phyloP scores from a whole-genome alignment of 768 basidiomycete species.

The Tylopilus balloui region DNA sequence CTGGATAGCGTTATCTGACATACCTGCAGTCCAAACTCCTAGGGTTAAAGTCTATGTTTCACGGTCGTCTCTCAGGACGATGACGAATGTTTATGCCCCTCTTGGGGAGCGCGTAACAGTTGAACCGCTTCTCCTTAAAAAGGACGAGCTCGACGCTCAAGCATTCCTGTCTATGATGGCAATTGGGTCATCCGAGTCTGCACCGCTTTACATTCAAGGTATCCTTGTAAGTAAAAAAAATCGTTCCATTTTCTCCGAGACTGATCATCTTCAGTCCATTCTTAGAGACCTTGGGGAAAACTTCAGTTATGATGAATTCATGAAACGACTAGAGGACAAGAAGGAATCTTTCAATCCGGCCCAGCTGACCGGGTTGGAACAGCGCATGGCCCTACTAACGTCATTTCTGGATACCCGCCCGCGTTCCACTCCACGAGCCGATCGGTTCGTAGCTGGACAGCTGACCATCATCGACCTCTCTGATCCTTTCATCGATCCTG shows the following conservation, averaged over 20 bases:
- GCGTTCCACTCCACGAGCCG: constrained; percentile 1
- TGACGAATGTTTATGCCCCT: constrained; percentile 51
- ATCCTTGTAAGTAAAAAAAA: constrained; percentile 47
- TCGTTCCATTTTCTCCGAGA: not conserved
- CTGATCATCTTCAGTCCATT: constrained; percentile 41
- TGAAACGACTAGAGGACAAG: constrained; percentile 39
- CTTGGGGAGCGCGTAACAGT: constrained; percentile 49
- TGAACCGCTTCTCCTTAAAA: constrained; percentile 50
- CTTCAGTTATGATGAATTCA: constrained; percentile 51
- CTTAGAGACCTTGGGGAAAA: constrained; percentile 59
- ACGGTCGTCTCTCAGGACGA: constrained; percentile 54
- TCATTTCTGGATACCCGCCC: constrained; percentile 46
- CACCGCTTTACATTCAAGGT: constrained; percentile 67
- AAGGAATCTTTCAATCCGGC: constrained; percentile 52
- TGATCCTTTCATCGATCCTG: constrained; percentile 67
- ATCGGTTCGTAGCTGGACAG: constrained; percentile 52
- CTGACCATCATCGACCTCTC: constrained; percentile 69
- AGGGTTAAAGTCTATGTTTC: constrained; percentile 53
- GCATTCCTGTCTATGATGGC: constrained; percentile 77
- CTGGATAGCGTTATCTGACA: constrained; percentile 44
- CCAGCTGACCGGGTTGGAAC: constrained; percentile 54
- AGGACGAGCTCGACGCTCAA: constrained; percentile 61
- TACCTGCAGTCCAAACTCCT: constrained; percentile 32
- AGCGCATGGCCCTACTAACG: constrained; percentile 56
- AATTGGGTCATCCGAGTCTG: constrained; percentile 52